Evolutionary conservation across 1,284 basidiomycete genomes (phyloP).

Genomic region (Trichosporon coremiiforme): DNA sequence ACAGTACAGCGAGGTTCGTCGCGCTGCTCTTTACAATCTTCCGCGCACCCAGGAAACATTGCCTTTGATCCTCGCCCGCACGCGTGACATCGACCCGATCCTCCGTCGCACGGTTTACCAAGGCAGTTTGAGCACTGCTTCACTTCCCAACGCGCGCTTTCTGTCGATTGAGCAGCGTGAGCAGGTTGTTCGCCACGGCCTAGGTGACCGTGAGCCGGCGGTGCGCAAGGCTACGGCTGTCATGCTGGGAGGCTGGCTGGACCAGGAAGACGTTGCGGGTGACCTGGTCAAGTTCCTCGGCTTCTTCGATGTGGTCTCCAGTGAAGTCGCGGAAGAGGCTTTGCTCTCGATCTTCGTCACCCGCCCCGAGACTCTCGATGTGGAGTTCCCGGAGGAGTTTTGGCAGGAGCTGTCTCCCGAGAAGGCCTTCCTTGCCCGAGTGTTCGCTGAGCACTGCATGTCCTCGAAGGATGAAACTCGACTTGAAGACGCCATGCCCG

Average conservation of each 20-base stretch:
- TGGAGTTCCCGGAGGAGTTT: slow-evolving; percentile 71
- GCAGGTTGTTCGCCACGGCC: slow-evolving; percentile 73
- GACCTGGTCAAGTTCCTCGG: slow-evolving; percentile 62
- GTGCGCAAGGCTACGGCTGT: slow-evolving; percentile 78
- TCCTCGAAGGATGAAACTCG: slow-evolving; percentile 66
- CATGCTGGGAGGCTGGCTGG: slow-evolving; percentile 76
- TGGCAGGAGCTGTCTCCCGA: slow-evolving; percentile 79
- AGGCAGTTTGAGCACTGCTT: slow-evolving; percentile 60
- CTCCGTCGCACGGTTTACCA: slow-evolving; percentile 81
- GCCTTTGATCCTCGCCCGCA: slow-evolving; percentile 72
- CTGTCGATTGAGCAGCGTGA: slow-evolving; percentile 77
- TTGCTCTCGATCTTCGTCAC: slow-evolving; percentile 67
- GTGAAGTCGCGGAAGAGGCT: slow-evolving; percentile 69
- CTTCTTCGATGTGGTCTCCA: slow-evolving; percentile 65
- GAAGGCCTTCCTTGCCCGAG: slow-evolving; percentile 78
- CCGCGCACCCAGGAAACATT: slow-evolving; percentile 67
- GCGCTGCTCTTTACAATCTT: slow-evolving; percentile 79
- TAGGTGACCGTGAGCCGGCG: slow-evolving; percentile 82
- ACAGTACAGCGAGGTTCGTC: slow-evolving; percentile 77
- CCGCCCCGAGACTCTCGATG: slow-evolving; percentile 65
- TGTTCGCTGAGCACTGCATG: slow-evolving; percentile 80
- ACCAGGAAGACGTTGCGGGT: slow-evolving; percentile 58
- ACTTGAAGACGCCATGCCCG: slow-evolving; percentile 77
- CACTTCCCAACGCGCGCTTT: slow-evolving; percentile 68
- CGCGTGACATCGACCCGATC: slow-evolving; percentile 80